phyloP scores from a whole-genome alignment of 192 early-diverging fungal species.

The Cladochytrium replicatum region DNA sequence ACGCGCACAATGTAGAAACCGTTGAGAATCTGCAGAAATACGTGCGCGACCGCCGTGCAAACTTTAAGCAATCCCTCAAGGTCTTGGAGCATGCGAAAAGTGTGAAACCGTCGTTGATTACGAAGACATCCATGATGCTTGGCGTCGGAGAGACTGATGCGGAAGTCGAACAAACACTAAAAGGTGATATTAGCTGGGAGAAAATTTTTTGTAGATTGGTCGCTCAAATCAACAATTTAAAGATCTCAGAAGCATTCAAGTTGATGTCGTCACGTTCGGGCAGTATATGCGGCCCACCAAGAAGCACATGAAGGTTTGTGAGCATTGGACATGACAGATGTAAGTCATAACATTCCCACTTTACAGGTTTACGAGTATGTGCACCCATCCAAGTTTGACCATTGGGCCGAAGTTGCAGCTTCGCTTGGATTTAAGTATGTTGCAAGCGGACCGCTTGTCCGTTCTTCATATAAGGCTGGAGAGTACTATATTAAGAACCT shows the following conservation, averaged over 20 bases:
- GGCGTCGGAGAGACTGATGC: conserved; percentile 93
- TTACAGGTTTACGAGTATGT: conserved; percentile 75
- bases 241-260: conserved; percentile 68
- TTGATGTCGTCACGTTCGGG: conserved; percentile 94
- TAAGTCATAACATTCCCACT: not conserved
- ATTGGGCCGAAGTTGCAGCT: conserved; percentile 64
- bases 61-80: conserved; percentile 81
- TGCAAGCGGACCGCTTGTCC: conserved; percentile 87
- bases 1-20: conserved; percentile 97
- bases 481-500: conserved; percentile 95
- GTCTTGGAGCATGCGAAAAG: conserved; percentile 84
- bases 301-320: conserved; percentile 85
- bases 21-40: conserved; percentile 80
- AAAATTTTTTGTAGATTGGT: conserved; percentile 2
- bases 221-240: conserved; percentile 3
- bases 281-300: conserved; percentile 99
- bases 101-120: conserved; percentile 67
- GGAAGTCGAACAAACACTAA: conserved; percentile 79
- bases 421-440: conserved; percentile 89
- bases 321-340: not conserved
- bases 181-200: conserved; percentile 36
- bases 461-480: conserved; percentile 93
- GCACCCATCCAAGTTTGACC: conserved; percentile 80
- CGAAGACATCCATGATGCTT: conserved; percentile 97
- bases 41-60: conserved; percentile 87